phyloP scores from a whole-genome alignment of 2,329 filamentous ascomycete species.

The Fusarium sp. region DNA sequence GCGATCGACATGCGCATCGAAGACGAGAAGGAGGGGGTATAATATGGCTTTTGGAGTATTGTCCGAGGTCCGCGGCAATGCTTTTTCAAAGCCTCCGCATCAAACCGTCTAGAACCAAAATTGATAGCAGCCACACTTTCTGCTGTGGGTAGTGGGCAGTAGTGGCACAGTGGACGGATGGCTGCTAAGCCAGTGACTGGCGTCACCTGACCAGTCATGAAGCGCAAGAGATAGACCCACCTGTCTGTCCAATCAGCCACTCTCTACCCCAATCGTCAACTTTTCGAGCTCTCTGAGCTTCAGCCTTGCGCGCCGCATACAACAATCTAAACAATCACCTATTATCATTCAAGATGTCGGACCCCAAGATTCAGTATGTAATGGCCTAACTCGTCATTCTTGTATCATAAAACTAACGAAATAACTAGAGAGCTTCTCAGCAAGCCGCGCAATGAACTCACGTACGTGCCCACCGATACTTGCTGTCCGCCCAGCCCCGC shows the following conservation, averaged over 20 bases:
- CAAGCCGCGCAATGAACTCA: constrained; percentile 91
- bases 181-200: constrained; percentile 13
- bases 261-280: constrained; percentile 39
- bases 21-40: constrained; percentile 39
- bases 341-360: constrained; percentile 64
- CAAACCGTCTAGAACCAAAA: constrained; percentile 46
- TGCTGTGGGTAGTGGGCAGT: constrained; percentile 1
- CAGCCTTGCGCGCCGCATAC: constrained; percentile 53
- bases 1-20: constrained; percentile 54
- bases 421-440: constrained; percentile 81
- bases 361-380: constrained; percentile 79
- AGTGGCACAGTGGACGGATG: not conserved
- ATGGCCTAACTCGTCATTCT: not conserved
- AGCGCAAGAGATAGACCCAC: constrained; percentile 2
- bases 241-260: constrained; percentile 48
- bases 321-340: constrained; percentile 34
- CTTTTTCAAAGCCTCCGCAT: constrained; percentile 51
- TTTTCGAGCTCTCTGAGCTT: constrained; percentile 52
- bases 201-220: constrained; percentile 42
- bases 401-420: constrained; percentile 47
- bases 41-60: constrained; percentile 31
- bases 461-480: constrained; percentile 68
- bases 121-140: constrained; percentile 43
- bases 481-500: constrained; percentile 26
- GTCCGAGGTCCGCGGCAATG: constrained; percentile 50